A percentile compares a stretch with the other conserved stretches of the same genome.
Conservation (phyloP, 371 early-diverging fungal genomes). For the Mortierella sp. region DNA sequence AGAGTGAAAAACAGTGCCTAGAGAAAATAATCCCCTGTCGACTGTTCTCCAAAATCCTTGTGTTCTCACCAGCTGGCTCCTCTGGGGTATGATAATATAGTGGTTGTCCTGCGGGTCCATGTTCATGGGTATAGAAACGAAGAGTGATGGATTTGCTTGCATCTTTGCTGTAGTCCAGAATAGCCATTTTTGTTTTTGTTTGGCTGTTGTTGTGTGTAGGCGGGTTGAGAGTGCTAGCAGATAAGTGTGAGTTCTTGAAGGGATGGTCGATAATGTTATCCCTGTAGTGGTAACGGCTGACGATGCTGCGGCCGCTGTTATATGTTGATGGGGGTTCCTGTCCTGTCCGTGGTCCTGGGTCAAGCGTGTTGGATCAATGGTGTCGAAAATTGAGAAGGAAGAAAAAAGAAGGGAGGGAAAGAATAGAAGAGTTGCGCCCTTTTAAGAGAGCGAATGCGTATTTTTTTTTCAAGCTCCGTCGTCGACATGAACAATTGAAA, state of each 20-base stretch:
- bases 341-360: not conserved
- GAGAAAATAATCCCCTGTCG: not conserved
- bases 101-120: constrained; percentile 10
- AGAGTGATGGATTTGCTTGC: constrained; percentile 15
- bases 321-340: not conserved
- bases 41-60: no score
- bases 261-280: not conserved
- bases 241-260: no score
- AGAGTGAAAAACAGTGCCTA: no score
- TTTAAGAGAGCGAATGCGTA: no score
- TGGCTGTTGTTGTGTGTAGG: not conserved
- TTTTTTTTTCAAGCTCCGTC: no score
- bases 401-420: not conserved
- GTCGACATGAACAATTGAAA: not conserved
- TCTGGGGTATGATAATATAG: not conserved
- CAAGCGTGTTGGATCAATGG: not conserved
- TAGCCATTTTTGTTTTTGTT: not conserved
- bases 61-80: not conserved
- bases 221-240: not conserved
- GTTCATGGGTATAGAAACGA: constrained; percentile 17
- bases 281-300: not conserved
- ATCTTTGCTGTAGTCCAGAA: constrained; percentile 21
- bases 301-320: no score
- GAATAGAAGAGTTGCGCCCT: not conserved
- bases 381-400: not conserved